Conservation (phyloP, 371 early-diverging fungal genomes). For the Rhizopus stolonifer region DNA sequence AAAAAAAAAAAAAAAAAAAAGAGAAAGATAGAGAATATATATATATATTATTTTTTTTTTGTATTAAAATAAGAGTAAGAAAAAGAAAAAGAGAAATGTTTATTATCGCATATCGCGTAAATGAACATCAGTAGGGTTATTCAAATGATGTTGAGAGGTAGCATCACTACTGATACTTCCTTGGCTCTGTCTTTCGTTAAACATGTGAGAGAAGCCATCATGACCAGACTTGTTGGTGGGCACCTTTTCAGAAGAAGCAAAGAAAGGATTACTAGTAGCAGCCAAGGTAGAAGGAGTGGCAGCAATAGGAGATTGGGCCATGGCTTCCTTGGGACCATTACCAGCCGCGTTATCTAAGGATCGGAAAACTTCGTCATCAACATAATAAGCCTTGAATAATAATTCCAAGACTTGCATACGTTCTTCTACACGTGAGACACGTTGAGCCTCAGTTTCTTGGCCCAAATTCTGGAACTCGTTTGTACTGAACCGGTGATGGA, state of each 20-base stretch:
- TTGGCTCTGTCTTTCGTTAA: conserved; percentile 41
- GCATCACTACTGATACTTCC: conserved; percentile 39
- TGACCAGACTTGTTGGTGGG: conserved; percentile 19
- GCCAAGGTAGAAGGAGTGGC: neutral
- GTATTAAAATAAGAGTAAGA: too few species aligned
- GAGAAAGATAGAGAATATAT: conserved; percentile 1
- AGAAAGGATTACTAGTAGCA: conserved; percentile 18
- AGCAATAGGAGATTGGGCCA: neutral
- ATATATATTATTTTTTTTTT: conserved; percentile 1
- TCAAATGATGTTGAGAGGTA: conserved; percentile 31
- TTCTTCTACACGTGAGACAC: conserved; percentile 34
- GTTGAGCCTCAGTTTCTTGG: conserved; percentile 29
- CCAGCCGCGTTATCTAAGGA: conserved; percentile 33
- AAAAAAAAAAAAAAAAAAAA: conserved; percentile 2
- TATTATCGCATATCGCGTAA: conserved; percentile 31
- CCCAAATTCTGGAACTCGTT: conserved; percentile 25
- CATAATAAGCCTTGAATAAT: conserved; percentile 38
- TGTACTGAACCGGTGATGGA: conserved; percentile 45
- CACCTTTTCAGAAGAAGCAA: conserved; percentile 17
- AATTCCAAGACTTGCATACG: conserved; percentile 36
- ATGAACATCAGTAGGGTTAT: conserved; percentile 24
- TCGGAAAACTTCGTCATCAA: conserved; percentile 44
- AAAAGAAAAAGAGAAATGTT: conserved; percentile 1
- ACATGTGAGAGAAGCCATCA: conserved; percentile 48
- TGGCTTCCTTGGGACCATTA: neutral